These are phyloP conservation scores for Coemansia sp. DNA, from an alignment of 192 early-diverging fungal genomes.

Conservation along the genomic window DNA sequence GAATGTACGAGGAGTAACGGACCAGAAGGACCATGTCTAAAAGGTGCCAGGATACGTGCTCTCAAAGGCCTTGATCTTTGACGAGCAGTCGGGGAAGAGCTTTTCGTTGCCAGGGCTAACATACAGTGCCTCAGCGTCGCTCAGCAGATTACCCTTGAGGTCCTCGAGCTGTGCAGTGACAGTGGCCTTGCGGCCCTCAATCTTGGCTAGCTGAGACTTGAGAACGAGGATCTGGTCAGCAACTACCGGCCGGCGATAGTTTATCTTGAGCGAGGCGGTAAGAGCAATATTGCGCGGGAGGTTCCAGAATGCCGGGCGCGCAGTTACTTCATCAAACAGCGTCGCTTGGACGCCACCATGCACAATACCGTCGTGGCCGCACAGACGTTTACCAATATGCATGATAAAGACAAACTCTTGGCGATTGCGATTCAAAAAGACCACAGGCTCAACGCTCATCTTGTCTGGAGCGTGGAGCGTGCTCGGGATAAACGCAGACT, in stretches of 20 bases:
- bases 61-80: conserved; percentile 27
- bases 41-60: conserved; percentile 44
- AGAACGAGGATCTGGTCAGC: conserved; percentile 64
- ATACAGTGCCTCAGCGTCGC: conserved; percentile 70
- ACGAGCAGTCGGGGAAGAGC: conserved; percentile 34
- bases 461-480: conserved; percentile 32
- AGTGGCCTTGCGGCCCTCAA: conserved; percentile 72
- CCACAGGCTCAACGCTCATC: conserved; percentile 43
- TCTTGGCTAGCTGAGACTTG: conserved; percentile 54
- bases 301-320: conserved; percentile 59
- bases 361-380: conserved; percentile 76
- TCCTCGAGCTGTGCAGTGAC: conserved; percentile 66
- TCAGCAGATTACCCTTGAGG: conserved; percentile 58
- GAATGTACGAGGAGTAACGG: neutral
- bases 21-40: conserved; percentile 11
- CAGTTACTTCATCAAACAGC: conserved; percentile 68
- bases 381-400: conserved; percentile 71
- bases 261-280: conserved; percentile 76
- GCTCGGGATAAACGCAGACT: conserved; percentile 27
- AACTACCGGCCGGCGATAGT: conserved; percentile 69
- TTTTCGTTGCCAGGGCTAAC: conserved; percentile 59
- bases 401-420: conserved; percentile 56
- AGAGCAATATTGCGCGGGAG: conserved; percentile 71
- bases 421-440: conserved; percentile 52
- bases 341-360: conserved; percentile 80